phyloP scores from a whole-genome alignment of 176 grass and related monocot species.

The Zizania latifolia region DNA sequence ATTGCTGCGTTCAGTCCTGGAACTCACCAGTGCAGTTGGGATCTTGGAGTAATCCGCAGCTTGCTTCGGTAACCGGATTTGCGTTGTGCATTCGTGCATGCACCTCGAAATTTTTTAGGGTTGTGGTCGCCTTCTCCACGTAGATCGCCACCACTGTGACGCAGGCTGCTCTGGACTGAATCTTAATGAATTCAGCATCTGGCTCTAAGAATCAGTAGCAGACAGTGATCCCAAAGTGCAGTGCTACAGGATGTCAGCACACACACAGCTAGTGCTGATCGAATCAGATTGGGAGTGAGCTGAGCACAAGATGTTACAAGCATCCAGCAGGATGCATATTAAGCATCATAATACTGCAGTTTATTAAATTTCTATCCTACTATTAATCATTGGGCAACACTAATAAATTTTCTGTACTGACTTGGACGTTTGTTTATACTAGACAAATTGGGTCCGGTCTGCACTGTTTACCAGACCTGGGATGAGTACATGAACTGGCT shows the following conservation, averaged over 20 bases:
- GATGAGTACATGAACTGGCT: neutral
- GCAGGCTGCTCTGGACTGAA: constrained; percentile 1
- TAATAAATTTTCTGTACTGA: neutral
- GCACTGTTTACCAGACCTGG: neutral
- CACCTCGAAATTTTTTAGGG: constrained; percentile 6
- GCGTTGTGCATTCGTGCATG: neutral
- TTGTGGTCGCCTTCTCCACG: constrained; percentile 36
- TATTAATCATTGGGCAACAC: neutral
- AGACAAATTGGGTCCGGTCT: neutral
- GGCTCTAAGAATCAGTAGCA: neutral
- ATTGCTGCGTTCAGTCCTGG: constrained; percentile 30
- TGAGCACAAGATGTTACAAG: neutral
- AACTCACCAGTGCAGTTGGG: neutral
- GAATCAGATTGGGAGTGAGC: constrained; percentile 21
- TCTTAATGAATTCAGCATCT: constrained; percentile 2
- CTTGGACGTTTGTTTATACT: no score
- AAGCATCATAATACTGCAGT: neutral
- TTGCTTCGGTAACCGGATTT: neutral
- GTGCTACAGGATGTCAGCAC: neutral
- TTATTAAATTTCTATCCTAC: neutral
- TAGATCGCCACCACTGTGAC: constrained; percentile 17
- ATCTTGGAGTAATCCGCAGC: neutral
- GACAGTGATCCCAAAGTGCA: constrained; percentile 11
- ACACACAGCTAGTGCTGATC: constrained; percentile 6
- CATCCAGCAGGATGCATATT: neutral